Percentiles rank a stretch among this genome's conserved stretches.
Evolutionary conservation across 345 rosid genomes (phyloP).

Genomic region (Gynandropsis gynandra): DNA sequence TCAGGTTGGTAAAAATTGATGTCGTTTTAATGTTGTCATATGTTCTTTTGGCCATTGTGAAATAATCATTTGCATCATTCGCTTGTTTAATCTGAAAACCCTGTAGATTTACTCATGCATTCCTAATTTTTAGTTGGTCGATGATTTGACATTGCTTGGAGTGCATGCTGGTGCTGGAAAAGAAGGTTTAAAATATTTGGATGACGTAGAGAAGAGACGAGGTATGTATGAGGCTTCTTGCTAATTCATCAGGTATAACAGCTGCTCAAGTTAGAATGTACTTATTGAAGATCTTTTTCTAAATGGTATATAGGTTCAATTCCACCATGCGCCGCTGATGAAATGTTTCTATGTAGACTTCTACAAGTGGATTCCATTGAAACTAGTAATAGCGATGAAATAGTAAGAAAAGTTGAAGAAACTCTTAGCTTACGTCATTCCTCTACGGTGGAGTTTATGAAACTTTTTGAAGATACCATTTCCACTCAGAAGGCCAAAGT

Average conservation of each 20-base stretch:
- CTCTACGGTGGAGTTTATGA: conserved; percentile 58
- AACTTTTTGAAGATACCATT: conserved; percentile 54
- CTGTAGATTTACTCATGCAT: conserved; percentile 5
- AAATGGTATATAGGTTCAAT: conserved; percentile 41
- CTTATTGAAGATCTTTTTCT: conserved; percentile 6
- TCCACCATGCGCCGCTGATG: conserved; percentile 67
- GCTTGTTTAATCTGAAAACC: not conserved
- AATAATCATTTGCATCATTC: not conserved
- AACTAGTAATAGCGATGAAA: conserved; percentile 32
- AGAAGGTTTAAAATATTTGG: conserved; percentile 38
- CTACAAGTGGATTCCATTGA: conserved; percentile 49
- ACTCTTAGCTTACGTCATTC: conserved; percentile 59
- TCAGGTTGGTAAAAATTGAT: conserved; percentile 25
- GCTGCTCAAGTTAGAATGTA: not conserved
- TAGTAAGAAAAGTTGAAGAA: conserved; percentile 47
- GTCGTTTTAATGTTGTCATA: not conserved
- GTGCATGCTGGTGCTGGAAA: conserved; percentile 58
- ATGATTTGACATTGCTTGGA: conserved; percentile 73
- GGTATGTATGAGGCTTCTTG: conserved; percentile 35
- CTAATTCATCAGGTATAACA: not conserved
- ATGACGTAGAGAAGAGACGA: conserved; percentile 34
- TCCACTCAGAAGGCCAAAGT: conserved; percentile 52
- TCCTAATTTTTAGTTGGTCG: conserved; percentile 59
- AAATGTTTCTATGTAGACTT: conserved; percentile 77
- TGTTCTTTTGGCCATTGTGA: conserved; percentile 1